Evolutionary conservation across 2,329 filamentous ascomycete species (phyloP).

Genomic region (Fusarium sp.): DNA sequence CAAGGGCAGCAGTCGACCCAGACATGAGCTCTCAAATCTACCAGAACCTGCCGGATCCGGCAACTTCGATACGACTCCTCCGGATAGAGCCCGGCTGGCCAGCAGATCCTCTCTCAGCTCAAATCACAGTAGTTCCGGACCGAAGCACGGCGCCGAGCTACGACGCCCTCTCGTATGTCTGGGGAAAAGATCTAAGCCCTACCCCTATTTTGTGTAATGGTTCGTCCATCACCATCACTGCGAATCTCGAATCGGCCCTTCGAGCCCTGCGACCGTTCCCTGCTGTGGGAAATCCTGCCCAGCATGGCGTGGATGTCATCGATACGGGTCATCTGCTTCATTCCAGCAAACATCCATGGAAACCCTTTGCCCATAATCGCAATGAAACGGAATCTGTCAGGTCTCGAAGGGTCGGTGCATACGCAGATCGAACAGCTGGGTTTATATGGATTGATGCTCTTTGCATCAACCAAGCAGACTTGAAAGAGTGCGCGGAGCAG

Average conservation of each 20-base stretch:
- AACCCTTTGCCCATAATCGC: background rate
- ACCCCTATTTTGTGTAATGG: background rate
- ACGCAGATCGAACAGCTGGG: background rate
- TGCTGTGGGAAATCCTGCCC: background rate
- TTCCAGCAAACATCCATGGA: background rate
- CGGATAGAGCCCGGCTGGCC: background rate
- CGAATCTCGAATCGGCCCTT: background rate
- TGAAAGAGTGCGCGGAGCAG: background rate
- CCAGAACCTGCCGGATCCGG: no score
- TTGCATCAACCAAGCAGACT: background rate
- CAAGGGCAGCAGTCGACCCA: no score
- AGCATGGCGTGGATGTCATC: background rate
- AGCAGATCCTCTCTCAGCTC: background rate
- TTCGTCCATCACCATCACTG: background rate
- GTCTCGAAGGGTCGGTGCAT: background rate
- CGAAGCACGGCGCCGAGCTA: background rate
- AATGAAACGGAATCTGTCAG: background rate
- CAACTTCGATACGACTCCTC: background rate
- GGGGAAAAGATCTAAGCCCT: background rate
- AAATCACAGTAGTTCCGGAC: background rate
- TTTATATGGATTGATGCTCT: background rate
- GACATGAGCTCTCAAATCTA: no score
- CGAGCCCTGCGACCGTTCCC: background rate
- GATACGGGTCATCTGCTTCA: background rate
- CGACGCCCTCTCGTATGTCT: background rate